Evolutionary conservation across 164 flowering plant species (phyloP), one percentile per base, ranked within the genome.

Genomic region (Vitis labrusca): DNA sequence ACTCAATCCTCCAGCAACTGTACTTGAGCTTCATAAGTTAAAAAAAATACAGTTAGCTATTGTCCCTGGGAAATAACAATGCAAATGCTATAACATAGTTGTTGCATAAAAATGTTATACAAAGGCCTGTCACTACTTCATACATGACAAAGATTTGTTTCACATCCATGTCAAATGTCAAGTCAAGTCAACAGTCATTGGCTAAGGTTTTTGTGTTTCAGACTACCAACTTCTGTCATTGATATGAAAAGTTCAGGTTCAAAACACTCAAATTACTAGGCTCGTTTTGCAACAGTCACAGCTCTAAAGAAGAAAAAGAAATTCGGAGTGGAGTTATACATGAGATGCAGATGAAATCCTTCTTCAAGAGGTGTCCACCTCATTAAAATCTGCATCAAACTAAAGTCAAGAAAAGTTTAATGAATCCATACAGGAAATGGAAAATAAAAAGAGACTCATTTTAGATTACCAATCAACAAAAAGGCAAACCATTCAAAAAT

Each of bases 281-380:
- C 44, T 6, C 7, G 5, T 37, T 37, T 37, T 37, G 44, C 44
- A 37, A 37, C 44, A 37, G 44, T 37, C 44, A 37, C 5, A 37
- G 44, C 44, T 37, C 44, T 37, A 17, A 8, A 8, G 37, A 63
- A 64, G 0, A 51, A 61, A 63, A 64, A 17, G 23, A 32, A 64
- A 49, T 49, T 59, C 59, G 58, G 51, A 71, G 52, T 16, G 53
- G 74, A 52, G 65, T 65, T 51, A 69, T 92, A 90, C 99, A 82
- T 79, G 77, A 94, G 81, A 81, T 94, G 97, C 49, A 94, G 88
- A 77, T 81, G 63, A 79, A 91, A 85, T 69, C 97, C 97, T 79
- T 94, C 97, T 74, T 86, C 85, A 51, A 94, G 84, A 68, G 88
- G 70, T 47, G 91, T 91, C 92, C 87, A 85, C 72, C 73, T 82